phyloP scores from a whole-genome alignment of 306 rosid genomes.

The Pyrus bretschneideri region DNA sequence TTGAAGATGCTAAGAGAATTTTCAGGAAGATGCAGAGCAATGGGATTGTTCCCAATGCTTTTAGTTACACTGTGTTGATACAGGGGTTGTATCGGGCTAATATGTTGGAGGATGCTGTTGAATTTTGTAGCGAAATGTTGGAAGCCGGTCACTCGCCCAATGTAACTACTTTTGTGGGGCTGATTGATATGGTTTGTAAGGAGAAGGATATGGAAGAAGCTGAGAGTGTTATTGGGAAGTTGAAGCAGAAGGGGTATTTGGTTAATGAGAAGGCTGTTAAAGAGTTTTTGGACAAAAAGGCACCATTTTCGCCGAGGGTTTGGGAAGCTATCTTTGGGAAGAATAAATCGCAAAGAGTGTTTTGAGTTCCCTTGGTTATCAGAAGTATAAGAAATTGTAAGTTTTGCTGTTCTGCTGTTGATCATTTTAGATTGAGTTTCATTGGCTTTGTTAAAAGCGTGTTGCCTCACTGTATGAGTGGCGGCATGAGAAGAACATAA shows the following conservation, averaged over 20 bases:
- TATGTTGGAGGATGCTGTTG: slow-evolving; percentile 45
- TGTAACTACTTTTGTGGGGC: slow-evolving; percentile 60
- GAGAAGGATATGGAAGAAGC: slow-evolving; percentile 65
- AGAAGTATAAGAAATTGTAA: background rate
- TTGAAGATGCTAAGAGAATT: slow-evolving; percentile 67
- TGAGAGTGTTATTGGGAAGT: slow-evolving; percentile 37
- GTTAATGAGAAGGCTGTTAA: slow-evolving; percentile 65
- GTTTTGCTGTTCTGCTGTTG: background rate
- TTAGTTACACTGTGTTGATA: slow-evolving; percentile 60
- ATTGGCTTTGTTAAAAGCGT: background rate
- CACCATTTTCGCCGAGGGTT: slow-evolving; percentile 42
- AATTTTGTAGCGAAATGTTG: slow-evolving; percentile 80
- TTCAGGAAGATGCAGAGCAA: slow-evolving; percentile 76
- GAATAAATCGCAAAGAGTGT: slow-evolving; percentile 34
- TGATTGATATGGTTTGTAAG: slow-evolving; percentile 54
- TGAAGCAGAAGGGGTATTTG: slow-evolving; percentile 60
- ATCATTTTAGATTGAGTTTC: background rate
- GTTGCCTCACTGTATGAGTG: background rate
- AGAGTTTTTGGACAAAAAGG: slow-evolving; percentile 63
- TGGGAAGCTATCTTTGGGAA: slow-evolving; percentile 82
- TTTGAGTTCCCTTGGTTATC: slow-evolving; percentile 23
- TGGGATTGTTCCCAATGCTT: slow-evolving; percentile 73
- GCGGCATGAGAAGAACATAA: background rate
- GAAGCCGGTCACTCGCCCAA: slow-evolving; percentile 76
- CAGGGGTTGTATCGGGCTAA: slow-evolving; percentile 59